Conservation (phyloP, 805 yeast genomes). For the Cyberlindnera veronae region DNA sequence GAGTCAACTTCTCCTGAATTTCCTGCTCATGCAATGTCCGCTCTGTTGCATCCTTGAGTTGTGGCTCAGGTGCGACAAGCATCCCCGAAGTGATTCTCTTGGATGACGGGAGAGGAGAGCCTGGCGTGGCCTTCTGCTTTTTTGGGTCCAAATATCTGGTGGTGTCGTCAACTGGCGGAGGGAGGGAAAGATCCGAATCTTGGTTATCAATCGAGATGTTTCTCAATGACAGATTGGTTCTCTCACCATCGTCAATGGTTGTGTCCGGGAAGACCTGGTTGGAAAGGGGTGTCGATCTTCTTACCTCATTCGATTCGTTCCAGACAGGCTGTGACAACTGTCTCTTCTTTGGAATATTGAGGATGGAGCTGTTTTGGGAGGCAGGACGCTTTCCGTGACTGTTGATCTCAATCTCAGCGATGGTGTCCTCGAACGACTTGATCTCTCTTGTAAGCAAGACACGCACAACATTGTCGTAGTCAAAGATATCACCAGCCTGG, state of each 20-base stretch:
- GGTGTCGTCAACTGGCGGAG: conserved; percentile 26
- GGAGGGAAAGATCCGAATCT: conserved; percentile 33
- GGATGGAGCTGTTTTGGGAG: conserved; percentile 19
- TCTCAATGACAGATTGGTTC: conserved; percentile 16
- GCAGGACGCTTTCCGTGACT: conserved; percentile 25
- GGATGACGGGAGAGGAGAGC: conserved; percentile 25
- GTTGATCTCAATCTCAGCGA: conserved; percentile 11
- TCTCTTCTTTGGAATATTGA: conserved; percentile 29
- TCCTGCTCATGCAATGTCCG: conserved; percentile 37
- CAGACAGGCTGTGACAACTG: conserved; percentile 13
- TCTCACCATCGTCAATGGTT: conserved; percentile 14
- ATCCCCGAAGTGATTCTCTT: conserved; percentile 42
- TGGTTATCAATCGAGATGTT: conserved; percentile 27
- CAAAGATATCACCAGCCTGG: conserved; percentile 60
- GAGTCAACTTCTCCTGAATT: conserved; percentile 24
- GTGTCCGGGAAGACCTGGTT: conserved; percentile 36
- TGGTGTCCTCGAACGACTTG: conserved; percentile 22
- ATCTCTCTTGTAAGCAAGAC: conserved; percentile 43
- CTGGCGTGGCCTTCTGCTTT: conserved; percentile 18
- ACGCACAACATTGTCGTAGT: conserved; percentile 42
- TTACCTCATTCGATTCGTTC: conserved; percentile 18
- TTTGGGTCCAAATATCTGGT: conserved; percentile 24
- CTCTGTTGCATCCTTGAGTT: conserved; percentile 37
- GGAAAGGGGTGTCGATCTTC: conserved; percentile 38
- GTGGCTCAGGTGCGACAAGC: conserved; percentile 42